These are phyloP conservation scores for Candida railenensis DNA, from an alignment of 805 yeast species.

Conservation along the genomic window DNA sequence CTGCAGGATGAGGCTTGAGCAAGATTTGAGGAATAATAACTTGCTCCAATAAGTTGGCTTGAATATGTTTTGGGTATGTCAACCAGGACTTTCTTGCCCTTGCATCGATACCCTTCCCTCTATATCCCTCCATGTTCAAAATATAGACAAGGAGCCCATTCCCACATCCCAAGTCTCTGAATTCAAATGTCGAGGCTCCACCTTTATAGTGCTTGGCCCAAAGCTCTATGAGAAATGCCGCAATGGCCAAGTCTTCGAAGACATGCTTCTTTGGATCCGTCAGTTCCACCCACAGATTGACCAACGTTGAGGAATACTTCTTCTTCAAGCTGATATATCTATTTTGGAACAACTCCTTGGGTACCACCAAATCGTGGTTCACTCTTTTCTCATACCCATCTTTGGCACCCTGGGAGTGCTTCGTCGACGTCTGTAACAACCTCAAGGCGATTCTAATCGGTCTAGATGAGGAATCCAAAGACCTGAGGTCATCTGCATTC, in stretches of 20 bases:
- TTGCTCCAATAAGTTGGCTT: conserved; percentile 62
- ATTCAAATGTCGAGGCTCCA: conserved; percentile 49
- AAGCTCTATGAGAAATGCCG: conserved; percentile 86
- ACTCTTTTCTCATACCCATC: conserved; percentile 87
- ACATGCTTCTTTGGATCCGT: conserved; percentile 96
- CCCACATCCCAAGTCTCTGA: conserved; percentile 93
- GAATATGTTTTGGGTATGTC: conserved; percentile 66
- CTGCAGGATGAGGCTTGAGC: conserved; percentile 67
- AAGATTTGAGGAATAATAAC: conserved; percentile 78
- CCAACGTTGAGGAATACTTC: conserved; percentile 71
- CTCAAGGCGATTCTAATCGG: conserved; percentile 80
- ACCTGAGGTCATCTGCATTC: conserved; percentile 22
- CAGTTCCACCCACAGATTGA: conserved; percentile 85
- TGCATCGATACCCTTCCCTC: conserved; percentile 87
- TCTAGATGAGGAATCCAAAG: conserved; percentile 51
- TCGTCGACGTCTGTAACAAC: conserved; percentile 72
- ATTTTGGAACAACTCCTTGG: conserved; percentile 80
- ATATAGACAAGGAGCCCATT: conserved; percentile 84
- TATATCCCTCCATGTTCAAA: conserved; percentile 73
- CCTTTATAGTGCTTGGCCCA: conserved; percentile 60
- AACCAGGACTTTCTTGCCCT: conserved; percentile 87
- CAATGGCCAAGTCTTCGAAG: conserved; percentile 93
- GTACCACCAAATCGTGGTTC: conserved; percentile 81
- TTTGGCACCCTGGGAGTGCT: conserved; percentile 82
- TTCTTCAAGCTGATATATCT: conserved; percentile 77